Conservation (phyloP, 75 land plant genomes). For the Sequoia sempervirens region DNA sequence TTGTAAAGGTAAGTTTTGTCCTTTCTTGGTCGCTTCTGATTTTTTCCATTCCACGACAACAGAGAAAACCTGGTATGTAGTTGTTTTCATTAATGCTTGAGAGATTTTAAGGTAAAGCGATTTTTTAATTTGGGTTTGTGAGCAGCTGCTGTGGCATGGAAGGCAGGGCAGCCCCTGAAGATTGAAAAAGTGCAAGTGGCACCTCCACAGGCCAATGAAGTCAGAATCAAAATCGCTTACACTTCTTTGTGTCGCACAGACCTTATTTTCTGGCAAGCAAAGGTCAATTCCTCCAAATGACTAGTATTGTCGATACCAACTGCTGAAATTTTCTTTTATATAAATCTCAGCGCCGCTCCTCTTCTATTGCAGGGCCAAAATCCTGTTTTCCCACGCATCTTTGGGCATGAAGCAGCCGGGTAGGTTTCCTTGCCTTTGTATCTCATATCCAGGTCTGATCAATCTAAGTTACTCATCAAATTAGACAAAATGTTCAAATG, state of each 20-base stretch:
- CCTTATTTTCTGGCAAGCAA: conserved; percentile 20
- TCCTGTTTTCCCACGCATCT: conserved; percentile 54
- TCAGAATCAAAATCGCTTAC: conserved; percentile 24
- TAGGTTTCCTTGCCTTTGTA: conserved; percentile 3
- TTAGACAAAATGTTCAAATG: too few relatives aligned
- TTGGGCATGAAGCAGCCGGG: conserved; percentile 75
- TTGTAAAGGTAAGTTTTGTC: conserved; percentile 9
- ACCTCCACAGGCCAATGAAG: conserved; percentile 36
- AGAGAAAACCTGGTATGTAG: not conserved
- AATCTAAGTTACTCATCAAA: too few relatives aligned
- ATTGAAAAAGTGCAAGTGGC: conserved; percentile 28
- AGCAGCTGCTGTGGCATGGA: conserved; percentile 41
- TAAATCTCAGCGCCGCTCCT: not conserved
- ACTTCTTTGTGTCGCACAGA: conserved; percentile 38
- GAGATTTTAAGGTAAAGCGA: not conserved
- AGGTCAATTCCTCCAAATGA: conserved; percentile 13
- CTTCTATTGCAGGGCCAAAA: conserved; percentile 21
- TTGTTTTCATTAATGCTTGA: too few relatives aligned
- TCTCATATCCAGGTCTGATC: too few relatives aligned
- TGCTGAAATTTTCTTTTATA: not conserved
- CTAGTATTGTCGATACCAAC: not conserved
- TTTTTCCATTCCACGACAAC: not conserved
- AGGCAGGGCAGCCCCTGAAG: conserved; percentile 20
- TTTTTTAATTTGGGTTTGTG: not conserved
- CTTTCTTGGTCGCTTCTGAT: not conserved